A percentile compares a stretch with the other conserved stretches of the same genome.
phyloP scores from a whole-genome alignment of 371 early-diverging fungal species.

The Capillidium heterosporum region DNA sequence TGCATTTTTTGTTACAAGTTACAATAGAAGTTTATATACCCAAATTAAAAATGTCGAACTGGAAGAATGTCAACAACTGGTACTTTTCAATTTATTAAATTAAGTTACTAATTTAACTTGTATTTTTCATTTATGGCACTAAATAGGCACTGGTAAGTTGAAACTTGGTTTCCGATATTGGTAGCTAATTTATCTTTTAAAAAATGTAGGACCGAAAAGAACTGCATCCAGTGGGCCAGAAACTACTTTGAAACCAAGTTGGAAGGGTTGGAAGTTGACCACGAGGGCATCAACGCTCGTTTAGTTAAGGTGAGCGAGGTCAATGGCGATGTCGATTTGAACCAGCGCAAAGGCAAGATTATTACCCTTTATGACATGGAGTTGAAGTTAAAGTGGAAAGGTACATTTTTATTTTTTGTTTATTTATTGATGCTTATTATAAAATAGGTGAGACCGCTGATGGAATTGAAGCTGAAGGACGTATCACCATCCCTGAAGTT shows the following conservation, averaged over 20 bases:
- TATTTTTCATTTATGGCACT: not conserved
- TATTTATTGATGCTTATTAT: not conserved
- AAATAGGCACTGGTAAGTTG: slow-evolving; percentile 14
- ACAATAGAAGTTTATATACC: too few species aligned
- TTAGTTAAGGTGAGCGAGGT: slow-evolving; percentile 37
- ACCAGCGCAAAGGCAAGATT: slow-evolving; percentile 82
- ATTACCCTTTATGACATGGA: slow-evolving; percentile 71
- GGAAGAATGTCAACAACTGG: slow-evolving; percentile 74
- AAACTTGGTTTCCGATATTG: too few species aligned
- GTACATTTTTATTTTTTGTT: slow-evolving; percentile 15
- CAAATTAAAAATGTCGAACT: slow-evolving; percentile 20
- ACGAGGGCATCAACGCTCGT: slow-evolving; percentile 27
- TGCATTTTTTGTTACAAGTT: too few species aligned
- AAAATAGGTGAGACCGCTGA: slow-evolving; percentile 28
- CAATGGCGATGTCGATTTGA: slow-evolving; percentile 71
- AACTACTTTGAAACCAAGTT: slow-evolving; percentile 28
- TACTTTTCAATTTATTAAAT: slow-evolving; percentile 10
- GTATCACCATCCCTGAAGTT: slow-evolving; percentile 73
- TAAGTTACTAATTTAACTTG: not conserved
- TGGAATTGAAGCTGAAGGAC: slow-evolving; percentile 51
- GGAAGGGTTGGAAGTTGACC: slow-evolving; percentile 14
- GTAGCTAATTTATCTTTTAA: not conserved
- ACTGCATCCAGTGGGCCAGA: slow-evolving; percentile 76
- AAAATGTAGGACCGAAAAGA: slow-evolving; percentile 69
- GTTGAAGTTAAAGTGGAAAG: slow-evolving; percentile 54